Evolutionary conservation across 2,329 filamentous ascomycete genomes (phyloP).

Genomic region (Huntiella omanensis): DNA sequence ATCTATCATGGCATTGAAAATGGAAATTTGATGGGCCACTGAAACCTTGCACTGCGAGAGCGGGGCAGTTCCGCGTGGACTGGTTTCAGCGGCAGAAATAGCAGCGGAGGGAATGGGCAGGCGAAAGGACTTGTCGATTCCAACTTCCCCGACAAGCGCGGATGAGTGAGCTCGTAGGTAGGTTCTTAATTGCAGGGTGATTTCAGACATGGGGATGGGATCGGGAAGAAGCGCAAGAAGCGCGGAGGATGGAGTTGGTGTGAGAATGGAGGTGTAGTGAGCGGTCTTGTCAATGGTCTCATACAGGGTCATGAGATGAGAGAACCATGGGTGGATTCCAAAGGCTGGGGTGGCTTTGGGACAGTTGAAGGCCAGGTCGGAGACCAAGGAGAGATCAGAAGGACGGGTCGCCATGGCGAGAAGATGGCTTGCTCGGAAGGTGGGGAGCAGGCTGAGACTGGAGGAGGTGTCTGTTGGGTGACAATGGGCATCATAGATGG

Average conservation of each 20-base stretch:
- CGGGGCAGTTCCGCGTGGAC: neutral
- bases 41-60: slow-evolving; percentile 48
- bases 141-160: slow-evolving; percentile 59
- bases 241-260: slow-evolving; percentile 24
- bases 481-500: slow-evolving; percentile 63
- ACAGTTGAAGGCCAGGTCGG: slow-evolving; percentile 31
- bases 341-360: slow-evolving; percentile 40
- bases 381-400: slow-evolving; percentile 58
- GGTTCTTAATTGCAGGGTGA: slow-evolving; percentile 34
- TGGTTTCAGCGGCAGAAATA: neutral
- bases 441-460: slow-evolving; percentile 34
- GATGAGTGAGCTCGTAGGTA: slow-evolving; percentile 38
- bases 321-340: slow-evolving; percentile 80
- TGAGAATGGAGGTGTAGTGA: slow-evolving; percentile 51
- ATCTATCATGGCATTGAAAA: slow-evolving; percentile 49
- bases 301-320: slow-evolving; percentile 43
- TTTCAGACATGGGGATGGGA: slow-evolving; percentile 39
- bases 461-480: slow-evolving; percentile 66
- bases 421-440: slow-evolving; percentile 46
- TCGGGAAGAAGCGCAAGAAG: slow-evolving; percentile 35
- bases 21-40: slow-evolving; percentile 46
- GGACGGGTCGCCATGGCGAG: slow-evolving; percentile 62
- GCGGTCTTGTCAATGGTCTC: slow-evolving; percentile 11
- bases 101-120: slow-evolving; percentile 29
- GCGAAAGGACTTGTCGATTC: slow-evolving; percentile 59